Conservation (phyloP, 345 rosid species). For the Acer campestre region DNA sequence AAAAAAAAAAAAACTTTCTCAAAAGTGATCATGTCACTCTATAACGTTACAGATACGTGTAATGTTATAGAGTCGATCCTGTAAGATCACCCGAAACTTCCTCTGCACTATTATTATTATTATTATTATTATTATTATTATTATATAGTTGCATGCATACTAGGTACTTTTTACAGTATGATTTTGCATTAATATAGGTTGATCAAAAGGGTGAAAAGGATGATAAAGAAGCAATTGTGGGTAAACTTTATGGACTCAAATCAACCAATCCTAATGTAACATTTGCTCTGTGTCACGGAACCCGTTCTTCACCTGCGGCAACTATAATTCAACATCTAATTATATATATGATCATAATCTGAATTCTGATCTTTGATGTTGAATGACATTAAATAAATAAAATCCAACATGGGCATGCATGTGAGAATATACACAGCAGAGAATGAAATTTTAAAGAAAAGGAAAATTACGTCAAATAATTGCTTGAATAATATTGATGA, state of each 20-base stretch:
- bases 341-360: neutral
- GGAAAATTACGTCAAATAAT: neutral
- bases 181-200: constrained; percentile 12
- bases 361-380: neutral
- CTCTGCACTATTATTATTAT: no score
- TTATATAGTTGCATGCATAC: neutral
- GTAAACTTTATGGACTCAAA: constrained; percentile 65
- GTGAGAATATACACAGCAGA: constrained; percentile 85
- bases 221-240: constrained; percentile 58
- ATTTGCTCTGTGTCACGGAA: constrained; percentile 87
- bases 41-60: no score
- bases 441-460: neutral
- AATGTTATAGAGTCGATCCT: no score
- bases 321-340: constrained; percentile 12
- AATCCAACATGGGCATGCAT: constrained; percentile 43
- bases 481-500: no score
- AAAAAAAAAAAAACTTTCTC: no score
- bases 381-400: neutral
- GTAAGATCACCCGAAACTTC: no score
- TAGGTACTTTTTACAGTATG: neutral
- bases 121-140: no score
- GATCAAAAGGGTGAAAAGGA: constrained; percentile 47
- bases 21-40: no score
- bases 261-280: constrained; percentile 67
- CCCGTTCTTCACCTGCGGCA: constrained; percentile 91